phyloP scores from a whole-genome alignment of 306 rosid species.

The Carpinus fangiana region DNA sequence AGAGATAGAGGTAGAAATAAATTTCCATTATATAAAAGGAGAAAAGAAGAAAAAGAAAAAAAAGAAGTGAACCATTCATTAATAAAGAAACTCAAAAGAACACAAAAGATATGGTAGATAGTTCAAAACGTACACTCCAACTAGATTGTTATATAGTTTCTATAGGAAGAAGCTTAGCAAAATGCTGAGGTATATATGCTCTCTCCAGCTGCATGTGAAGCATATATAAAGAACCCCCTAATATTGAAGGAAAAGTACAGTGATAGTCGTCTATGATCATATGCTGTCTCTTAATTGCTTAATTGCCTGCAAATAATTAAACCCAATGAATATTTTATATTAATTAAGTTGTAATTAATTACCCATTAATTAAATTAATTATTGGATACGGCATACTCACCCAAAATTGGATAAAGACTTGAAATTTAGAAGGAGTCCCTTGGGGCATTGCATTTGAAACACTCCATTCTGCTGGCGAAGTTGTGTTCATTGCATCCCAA shows the following conservation, averaged over 20 bases:
- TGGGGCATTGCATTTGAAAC: constrained; percentile 96
- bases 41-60: constrained; percentile 12
- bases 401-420: constrained; percentile 33
- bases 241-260: constrained; percentile 31
- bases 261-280: constrained; percentile 24
- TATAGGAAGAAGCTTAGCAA: constrained; percentile 37
- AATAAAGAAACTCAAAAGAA: constrained; percentile 41
- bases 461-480: constrained; percentile 95
- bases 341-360: too few species aligned
- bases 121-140: constrained; percentile 47
- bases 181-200: constrained; percentile 5
- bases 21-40: constrained; percentile 30
- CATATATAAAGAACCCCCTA: constrained; percentile 14
- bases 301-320: constrained; percentile 36
- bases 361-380: too few species aligned
- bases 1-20: constrained; percentile 34
- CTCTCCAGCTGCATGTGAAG: constrained; percentile 26
- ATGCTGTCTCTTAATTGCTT: constrained; percentile 32
- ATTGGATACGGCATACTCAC: neutral
- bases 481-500: constrained; percentile 96
- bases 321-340: neutral
- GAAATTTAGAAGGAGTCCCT: constrained; percentile 61
- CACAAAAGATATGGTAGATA: constrained; percentile 34
- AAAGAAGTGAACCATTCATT: constrained; percentile 38
- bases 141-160: constrained; percentile 43